phyloP scores from a whole-genome alignment of 2,329 filamentous ascomycete species.

The Pezicula neosporulosa region DNA sequence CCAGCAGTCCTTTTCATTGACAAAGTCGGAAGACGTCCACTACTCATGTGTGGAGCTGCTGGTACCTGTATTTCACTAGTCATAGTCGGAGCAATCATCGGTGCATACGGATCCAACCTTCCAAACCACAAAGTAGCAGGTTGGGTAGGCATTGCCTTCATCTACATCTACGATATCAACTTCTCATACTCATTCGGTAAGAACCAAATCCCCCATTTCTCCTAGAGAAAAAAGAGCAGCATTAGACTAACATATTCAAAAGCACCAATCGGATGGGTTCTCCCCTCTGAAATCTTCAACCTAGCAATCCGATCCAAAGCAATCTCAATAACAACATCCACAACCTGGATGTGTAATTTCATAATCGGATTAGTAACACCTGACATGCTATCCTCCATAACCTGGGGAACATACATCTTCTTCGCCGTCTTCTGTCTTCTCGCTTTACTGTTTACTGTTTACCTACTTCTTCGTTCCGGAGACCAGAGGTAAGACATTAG shows the following conservation, averaged over 20 bases:
- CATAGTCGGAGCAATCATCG: conserved; percentile 52
- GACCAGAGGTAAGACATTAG: conserved; percentile 50
- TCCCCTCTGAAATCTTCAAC: conserved; percentile 57
- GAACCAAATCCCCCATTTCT: neutral
- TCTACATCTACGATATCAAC: conserved; percentile 50
- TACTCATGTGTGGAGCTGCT: conserved; percentile 40
- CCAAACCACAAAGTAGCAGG: conserved; percentile 44
- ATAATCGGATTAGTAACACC: conserved; percentile 50
- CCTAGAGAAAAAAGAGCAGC: neutral
- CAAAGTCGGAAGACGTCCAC: conserved; percentile 30
- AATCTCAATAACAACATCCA: conserved; percentile 55
- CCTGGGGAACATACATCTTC: conserved; percentile 55
- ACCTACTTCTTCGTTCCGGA: conserved; percentile 55
- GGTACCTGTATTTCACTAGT: conserved; percentile 50
- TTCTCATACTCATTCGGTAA: conserved; percentile 24
- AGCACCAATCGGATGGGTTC: conserved; percentile 52
- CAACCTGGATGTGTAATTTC: conserved; percentile 58
- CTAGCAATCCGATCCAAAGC: conserved; percentile 55
- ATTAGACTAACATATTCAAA: conserved; percentile 37
- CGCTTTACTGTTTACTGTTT: conserved; percentile 39
- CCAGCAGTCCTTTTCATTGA: conserved; percentile 31
- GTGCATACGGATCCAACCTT: conserved; percentile 43
- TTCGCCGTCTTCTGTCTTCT: conserved; percentile 52
- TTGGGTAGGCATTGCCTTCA: conserved; percentile 55
- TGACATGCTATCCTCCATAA: conserved; percentile 49